Percentiles rank a stretch among this genome's conserved stretches.
Conservation (phyloP, 306 rosid species). For the Acacia melanoxylon region DNA sequence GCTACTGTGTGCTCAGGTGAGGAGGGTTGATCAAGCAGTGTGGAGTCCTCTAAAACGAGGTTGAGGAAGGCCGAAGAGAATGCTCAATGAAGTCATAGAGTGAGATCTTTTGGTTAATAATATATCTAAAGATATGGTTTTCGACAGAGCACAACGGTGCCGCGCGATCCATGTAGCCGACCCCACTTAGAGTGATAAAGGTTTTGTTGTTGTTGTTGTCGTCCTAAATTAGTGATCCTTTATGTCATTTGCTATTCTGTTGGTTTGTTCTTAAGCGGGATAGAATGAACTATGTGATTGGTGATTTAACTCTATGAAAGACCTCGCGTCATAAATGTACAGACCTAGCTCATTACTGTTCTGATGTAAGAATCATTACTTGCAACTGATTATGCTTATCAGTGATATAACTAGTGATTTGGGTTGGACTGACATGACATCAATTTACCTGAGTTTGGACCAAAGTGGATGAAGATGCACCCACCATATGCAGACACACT, state of each 20-base stretch:
- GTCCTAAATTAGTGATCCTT: not conserved
- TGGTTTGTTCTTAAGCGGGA: not conserved
- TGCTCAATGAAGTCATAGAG: no score
- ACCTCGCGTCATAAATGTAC: not conserved
- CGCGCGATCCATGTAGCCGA: no score
- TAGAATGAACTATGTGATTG: not conserved
- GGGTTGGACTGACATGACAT: not conserved
- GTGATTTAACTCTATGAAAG: not conserved
- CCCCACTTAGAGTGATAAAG: no score
- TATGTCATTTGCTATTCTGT: not conserved
- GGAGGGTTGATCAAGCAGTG: no score
- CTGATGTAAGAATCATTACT: not conserved
- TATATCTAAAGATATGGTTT: no score
- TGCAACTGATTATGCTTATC: not conserved
- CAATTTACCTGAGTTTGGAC: not conserved
- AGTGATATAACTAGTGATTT: not conserved
- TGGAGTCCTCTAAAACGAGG: no score
- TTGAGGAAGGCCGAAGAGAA: no score
- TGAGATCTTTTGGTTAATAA: no score
- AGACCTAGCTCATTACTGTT: not conserved
- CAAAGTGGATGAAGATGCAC: not conserved
- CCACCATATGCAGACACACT: not conserved
- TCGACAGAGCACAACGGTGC: no score
- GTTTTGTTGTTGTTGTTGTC: no score
- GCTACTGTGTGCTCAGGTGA: no score